These are phyloP conservation scores for Andrographis paniculata DNA, from an alignment of 305 asterid genomes.

Conservation along the genomic window DNA sequence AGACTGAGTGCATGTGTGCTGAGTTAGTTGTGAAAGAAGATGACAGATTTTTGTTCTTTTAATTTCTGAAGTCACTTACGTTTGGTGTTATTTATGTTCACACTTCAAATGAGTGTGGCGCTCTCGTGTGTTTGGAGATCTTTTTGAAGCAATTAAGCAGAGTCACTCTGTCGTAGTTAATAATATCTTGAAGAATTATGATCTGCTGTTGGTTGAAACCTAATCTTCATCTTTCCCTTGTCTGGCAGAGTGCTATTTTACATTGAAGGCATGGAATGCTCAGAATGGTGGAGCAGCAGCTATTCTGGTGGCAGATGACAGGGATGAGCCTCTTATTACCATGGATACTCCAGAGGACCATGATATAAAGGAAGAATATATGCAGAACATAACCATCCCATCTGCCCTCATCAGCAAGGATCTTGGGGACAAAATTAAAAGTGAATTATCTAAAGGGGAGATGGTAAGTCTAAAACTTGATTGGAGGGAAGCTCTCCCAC, in stretches of 20 bases:
- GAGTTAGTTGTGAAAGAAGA: too few species aligned
- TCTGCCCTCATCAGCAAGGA: conserved; percentile 87
- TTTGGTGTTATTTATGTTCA: too few species aligned
- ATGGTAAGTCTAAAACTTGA: conserved; percentile 84
- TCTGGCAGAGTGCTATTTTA: conserved; percentile 78
- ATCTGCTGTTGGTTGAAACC: conserved; percentile 1
- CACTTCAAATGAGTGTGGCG: too few species aligned
- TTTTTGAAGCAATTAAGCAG: too few species aligned
- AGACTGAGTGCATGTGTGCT: too few species aligned
- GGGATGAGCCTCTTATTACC: conserved; percentile 78
- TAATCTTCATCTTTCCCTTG: conserved; percentile 16
- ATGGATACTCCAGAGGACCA: conserved; percentile 94
- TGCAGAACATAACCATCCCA: conserved; percentile 77
- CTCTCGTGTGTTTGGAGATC: too few species aligned
- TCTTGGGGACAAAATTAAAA: conserved; percentile 82
- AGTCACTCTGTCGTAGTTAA: too few species aligned
- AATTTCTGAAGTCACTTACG: too few species aligned
- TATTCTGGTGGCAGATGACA: conserved; percentile 89
- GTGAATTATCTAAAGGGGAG: conserved; percentile 51
- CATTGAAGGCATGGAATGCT: conserved; percentile 95
- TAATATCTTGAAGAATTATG: too few species aligned
- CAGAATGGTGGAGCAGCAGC: conserved; percentile 98
- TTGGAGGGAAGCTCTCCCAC: conserved; percentile 98
- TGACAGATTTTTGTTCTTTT: too few species aligned
- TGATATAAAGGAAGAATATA: conserved; percentile 57